These are phyloP conservation scores for Penicillium sp. DNA, from an alignment of 2,329 filamentous ascomycete genomes.

Conservation along the genomic window DNA sequence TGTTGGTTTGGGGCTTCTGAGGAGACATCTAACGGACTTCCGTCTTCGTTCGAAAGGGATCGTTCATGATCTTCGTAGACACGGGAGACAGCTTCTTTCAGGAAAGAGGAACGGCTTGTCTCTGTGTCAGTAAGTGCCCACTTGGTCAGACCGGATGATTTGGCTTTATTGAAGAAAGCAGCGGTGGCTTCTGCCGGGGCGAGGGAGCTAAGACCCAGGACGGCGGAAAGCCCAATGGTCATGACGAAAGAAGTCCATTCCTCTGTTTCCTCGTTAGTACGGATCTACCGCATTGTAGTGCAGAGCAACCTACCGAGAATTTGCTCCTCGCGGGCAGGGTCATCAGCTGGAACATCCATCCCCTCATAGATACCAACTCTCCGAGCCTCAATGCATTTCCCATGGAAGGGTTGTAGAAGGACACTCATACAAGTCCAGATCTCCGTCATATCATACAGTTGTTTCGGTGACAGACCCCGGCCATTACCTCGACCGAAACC, in stretches of 20 bases:
- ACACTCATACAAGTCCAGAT: slow-evolving; percentile 65
- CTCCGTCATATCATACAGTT: slow-evolving; percentile 68
- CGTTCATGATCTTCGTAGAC: slow-evolving; percentile 57
- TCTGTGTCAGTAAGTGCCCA: slow-evolving; percentile 57
- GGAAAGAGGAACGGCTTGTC: slow-evolving; percentile 58
- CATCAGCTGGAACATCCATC: slow-evolving; percentile 52
- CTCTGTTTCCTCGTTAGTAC: slow-evolving; percentile 44
- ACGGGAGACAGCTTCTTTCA: slow-evolving; percentile 64
- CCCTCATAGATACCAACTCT: slow-evolving; percentile 61
- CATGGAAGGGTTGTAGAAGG: slow-evolving; percentile 60
- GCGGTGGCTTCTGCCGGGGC: slow-evolving; percentile 43
- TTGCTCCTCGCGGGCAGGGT: slow-evolving; percentile 51
- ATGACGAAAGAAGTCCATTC: slow-evolving; percentile 66
- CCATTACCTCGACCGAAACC: slow-evolving; percentile 63
- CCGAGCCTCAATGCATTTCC: slow-evolving; percentile 58
- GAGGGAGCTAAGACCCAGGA: slow-evolving; percentile 56
- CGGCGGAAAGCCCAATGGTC: slow-evolving; percentile 61
- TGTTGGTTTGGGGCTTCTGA: slow-evolving; percentile 14
- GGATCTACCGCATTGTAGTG: neutral
- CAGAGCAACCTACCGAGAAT: slow-evolving; percentile 52
- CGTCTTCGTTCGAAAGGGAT: slow-evolving; percentile 14
- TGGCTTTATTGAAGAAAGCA: slow-evolving; percentile 57
- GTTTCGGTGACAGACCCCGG: slow-evolving; percentile 56
- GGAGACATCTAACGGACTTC: slow-evolving; percentile 13
- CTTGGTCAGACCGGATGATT: slow-evolving; percentile 58